A percentile compares a stretch with the other conserved stretches of the same genome.
These are phyloP conservation scores for Ustilago sp. DNA, from an alignment of 1,284 basidiomycete genomes.

Conservation along the genomic window DNA sequence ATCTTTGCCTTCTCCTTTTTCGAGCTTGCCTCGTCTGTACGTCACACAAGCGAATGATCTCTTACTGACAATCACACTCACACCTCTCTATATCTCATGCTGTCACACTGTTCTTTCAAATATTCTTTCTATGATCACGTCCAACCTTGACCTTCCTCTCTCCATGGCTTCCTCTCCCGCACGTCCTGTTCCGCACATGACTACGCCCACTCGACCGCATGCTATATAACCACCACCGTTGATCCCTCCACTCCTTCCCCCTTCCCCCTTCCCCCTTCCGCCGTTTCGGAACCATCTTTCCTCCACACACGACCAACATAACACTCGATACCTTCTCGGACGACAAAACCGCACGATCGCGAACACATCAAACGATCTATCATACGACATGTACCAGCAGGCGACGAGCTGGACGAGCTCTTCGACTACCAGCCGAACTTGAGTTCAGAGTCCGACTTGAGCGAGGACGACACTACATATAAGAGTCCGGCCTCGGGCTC, in stretches of 20 bases:
- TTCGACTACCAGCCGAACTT: conserved; percentile 26
- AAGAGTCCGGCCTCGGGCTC: conserved; percentile 17
- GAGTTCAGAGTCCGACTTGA: conserved; percentile 19
- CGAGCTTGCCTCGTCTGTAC: background rate
- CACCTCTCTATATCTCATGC: background rate
- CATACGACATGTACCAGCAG: background rate
- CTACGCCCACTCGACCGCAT: background rate
- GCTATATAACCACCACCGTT: background rate
- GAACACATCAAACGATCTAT: background rate
- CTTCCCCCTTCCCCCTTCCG: background rate
- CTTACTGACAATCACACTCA: conserved; percentile 4
- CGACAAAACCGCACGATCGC: background rate
- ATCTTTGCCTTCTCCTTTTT: background rate
- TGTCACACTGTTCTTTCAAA: background rate
- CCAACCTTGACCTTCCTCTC: conserved; percentile 4
- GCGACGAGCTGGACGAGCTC: conserved; percentile 46
- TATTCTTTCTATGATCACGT: conserved; percentile 9
- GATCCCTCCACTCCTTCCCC: background rate
- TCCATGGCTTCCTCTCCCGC: conserved; percentile 2
- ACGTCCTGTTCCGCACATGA: background rate
- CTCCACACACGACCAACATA: background rate
- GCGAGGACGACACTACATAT: conserved; percentile 14
- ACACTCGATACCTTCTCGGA: background rate
- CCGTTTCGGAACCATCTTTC: too few relatives aligned
- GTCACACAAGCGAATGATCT: background rate